These are phyloP conservation scores for Castanea sativa DNA, from an alignment of 306 rosid species.

Conservation along the genomic window DNA sequence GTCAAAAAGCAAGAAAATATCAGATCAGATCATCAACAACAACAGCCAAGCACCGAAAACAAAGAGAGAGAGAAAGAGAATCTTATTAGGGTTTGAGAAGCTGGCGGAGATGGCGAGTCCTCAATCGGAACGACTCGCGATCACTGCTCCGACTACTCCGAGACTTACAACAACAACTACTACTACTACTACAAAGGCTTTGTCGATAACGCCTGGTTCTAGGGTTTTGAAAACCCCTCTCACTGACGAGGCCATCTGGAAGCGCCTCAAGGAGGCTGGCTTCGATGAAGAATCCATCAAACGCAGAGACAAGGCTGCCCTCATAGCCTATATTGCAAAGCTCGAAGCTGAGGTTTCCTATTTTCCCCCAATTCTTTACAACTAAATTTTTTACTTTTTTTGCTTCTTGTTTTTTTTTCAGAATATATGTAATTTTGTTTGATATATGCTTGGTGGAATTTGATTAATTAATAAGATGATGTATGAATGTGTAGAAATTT, in stretches of 20 bases:
- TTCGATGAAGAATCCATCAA: conserved; percentile 83
- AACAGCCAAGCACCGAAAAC: not conserved
- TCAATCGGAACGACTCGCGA: conserved; percentile 25
- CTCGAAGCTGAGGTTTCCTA: conserved; percentile 84
- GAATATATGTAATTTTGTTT: not conserved
- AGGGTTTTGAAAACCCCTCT: conserved; percentile 81
- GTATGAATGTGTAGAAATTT: not conserved
- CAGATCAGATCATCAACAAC: not conserved
- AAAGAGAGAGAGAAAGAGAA: not conserved
- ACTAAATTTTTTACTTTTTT: not conserved
- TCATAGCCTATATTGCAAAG: conserved; percentile 79
- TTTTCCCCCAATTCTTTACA: not conserved
- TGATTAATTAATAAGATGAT: not conserved
- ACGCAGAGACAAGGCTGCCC: conserved; percentile 87
- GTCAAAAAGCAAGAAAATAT: not conserved
- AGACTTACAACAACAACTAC: too few species aligned
- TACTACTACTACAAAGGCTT: conserved; percentile 27
- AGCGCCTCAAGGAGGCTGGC: conserved; percentile 75
- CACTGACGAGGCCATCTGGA: conserved; percentile 81
- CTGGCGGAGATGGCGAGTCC: conserved; percentile 66
- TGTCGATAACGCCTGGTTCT: conserved; percentile 81
- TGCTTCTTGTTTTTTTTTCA: not conserved
- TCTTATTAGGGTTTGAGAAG: conserved; percentile 27
- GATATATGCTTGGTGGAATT: not conserved
- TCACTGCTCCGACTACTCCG: conserved; percentile 15